These are phyloP conservation scores for Parachaetomium inaequale DNA, from an alignment of 495 filamentous ascomycete species.

Conservation along the genomic window DNA sequence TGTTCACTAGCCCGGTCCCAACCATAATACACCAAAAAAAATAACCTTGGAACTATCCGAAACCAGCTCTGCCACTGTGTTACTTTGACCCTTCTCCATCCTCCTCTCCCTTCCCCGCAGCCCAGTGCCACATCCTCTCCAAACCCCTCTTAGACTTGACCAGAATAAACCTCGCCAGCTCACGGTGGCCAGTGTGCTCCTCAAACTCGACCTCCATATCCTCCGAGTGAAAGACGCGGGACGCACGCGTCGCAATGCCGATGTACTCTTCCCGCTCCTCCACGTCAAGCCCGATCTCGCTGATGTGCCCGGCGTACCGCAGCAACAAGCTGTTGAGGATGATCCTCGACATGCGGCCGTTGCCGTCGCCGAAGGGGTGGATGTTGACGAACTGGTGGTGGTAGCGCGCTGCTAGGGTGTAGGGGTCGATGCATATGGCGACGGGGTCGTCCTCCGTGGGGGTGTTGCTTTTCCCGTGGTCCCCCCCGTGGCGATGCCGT, in stretches of 20 bases:
- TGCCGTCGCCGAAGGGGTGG: slow-evolving; percentile 4
- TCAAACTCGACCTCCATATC: not conserved
- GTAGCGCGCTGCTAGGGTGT: slow-evolving; percentile 31
- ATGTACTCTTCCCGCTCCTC: not conserved
- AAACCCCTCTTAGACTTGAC: too few relatives aligned
- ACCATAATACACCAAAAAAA: too few relatives aligned
- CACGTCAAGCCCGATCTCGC: not conserved
- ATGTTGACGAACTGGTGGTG: slow-evolving; percentile 5
- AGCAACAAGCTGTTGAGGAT: not conserved
- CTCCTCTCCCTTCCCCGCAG: too few relatives aligned
- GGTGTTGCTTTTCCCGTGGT: too few relatives aligned
- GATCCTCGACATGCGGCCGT: not conserved
- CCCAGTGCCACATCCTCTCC: too few relatives aligned
- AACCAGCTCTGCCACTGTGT: too few relatives aligned
- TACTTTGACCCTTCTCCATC: too few relatives aligned
- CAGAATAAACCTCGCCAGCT: not conserved
- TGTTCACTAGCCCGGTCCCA: too few relatives aligned
- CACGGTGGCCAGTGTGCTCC: not conserved
- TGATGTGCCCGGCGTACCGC: not conserved
- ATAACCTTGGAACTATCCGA: too few relatives aligned
- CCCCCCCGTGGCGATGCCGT: too few relatives aligned
- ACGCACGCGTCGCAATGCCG: not conserved
- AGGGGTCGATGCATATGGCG: too few relatives aligned
- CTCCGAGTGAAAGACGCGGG: not conserved
- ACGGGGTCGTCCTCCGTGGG: too few relatives aligned